phyloP scores from a whole-genome alignment of 108 stramenopile species.

The Skeletonema tropicum region DNA sequence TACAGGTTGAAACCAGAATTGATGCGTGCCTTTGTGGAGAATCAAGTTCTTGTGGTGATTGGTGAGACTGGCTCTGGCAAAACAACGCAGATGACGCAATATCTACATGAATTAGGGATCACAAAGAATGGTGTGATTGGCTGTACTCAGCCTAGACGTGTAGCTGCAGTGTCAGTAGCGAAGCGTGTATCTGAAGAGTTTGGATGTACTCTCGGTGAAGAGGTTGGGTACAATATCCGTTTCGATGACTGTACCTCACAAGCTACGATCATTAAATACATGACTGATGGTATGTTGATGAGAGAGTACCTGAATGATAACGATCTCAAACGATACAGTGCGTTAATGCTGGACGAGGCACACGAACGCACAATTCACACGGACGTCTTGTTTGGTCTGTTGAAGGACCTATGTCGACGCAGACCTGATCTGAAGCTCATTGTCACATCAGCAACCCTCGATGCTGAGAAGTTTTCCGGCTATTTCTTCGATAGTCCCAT shows the following conservation, averaged over 20 bases:
- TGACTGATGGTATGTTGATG: slow-evolving; percentile 99
- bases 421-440: slow-evolving; percentile 94
- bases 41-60: slow-evolving; percentile 96
- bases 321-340: slow-evolving; percentile 86
- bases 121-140: slow-evolving; percentile 94
- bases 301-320: slow-evolving; percentile 94
- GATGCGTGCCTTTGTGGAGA: slow-evolving; percentile 75
- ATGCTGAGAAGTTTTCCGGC: slow-evolving; percentile 96
- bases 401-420: slow-evolving; percentile 91
- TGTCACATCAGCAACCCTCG: slow-evolving; percentile 96
- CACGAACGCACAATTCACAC: slow-evolving; percentile 99
- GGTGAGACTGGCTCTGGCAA: slow-evolving; percentile 97
- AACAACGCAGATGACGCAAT: slow-evolving; percentile 99
- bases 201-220: slow-evolving; percentile 92
- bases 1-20: slow-evolving; percentile 86
- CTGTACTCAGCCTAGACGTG: slow-evolving; percentile 98
- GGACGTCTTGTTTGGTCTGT: slow-evolving; percentile 96
- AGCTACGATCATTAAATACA: slow-evolving; percentile 97
- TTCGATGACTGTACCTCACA: slow-evolving; percentile 97
- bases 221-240: slow-evolving; percentile 98
- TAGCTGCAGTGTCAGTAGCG: slow-evolving; percentile 97
- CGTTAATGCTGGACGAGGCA: slow-evolving; percentile 96
- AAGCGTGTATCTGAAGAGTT: slow-evolving; percentile 99
- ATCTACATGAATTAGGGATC: slow-evolving; percentile 94
- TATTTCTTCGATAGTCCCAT: slow-evolving; percentile 97